Evolutionary conservation across 2,329 filamentous ascomycete genomes (phyloP).

Genomic region (Aspergillus sclerotialis): DNA sequence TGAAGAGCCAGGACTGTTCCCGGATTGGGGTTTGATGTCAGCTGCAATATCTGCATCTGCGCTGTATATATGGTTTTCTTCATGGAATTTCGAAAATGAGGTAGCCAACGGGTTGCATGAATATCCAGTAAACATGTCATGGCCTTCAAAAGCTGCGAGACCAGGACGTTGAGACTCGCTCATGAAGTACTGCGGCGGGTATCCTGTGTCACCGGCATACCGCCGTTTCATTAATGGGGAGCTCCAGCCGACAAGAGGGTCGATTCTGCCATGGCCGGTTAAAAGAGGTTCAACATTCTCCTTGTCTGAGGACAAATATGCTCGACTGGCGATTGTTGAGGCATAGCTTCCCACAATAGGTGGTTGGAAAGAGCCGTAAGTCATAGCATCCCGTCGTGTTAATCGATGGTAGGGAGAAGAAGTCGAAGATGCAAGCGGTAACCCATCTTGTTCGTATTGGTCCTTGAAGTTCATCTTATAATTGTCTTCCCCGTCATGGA

Average conservation of each 20-base stretch:
- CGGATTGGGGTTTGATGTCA: conserved; percentile 10
- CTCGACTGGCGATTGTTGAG: conserved; percentile 5
- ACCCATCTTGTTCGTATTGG: conserved; percentile 3
- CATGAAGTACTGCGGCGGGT: conserved; percentile 20
- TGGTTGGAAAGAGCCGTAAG: conserved; percentile 7
- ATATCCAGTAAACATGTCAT: conserved; percentile 19
- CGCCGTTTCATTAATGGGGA: conserved; percentile 16
- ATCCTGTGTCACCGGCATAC: conserved; percentile 11
- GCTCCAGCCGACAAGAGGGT: conserved; percentile 17
- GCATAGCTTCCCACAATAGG: conserved; percentile 9
- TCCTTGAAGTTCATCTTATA: conserved; percentile 6
- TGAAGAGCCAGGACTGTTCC: conserved; percentile 18
- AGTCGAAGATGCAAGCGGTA: conserved; percentile 8
- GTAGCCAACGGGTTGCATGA: conserved; percentile 27
- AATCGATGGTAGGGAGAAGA: conserved; percentile 15
- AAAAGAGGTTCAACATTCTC: conserved; percentile 34
- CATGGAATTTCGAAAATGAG: conserved; percentile 15
- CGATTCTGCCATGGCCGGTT: conserved; percentile 17
- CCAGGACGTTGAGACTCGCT: conserved; percentile 13
- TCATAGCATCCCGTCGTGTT: conserved; percentile 9
- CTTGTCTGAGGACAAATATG: conserved; percentile 17
- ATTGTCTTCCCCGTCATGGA: conserved; percentile 24
- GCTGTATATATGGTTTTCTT: conserved; percentile 18
- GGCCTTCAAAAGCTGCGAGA: conserved; percentile 17
- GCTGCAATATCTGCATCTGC: conserved; percentile 7